Base-by-base conservation (phyloP, 805 yeast genomes). In the Candida mattraensis region DNA sequence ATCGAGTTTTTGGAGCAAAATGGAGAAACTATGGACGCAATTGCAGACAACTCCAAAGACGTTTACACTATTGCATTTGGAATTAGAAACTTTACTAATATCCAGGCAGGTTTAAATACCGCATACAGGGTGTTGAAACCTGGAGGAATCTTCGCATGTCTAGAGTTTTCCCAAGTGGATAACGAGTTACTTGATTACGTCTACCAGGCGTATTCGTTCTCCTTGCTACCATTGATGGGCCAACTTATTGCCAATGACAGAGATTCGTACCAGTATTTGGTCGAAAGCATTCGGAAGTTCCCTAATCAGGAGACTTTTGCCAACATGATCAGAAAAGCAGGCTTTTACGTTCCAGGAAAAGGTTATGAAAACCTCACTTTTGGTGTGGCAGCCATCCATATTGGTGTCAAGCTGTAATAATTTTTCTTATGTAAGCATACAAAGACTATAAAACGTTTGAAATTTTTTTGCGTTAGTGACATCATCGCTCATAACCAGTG, bases 41-140 rank as follows among this genome's bases (percentile, higher is more conserved):
- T 93, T 47, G 83, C 80, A 30, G 88, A 83, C 53, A 80, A 83
- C 59, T 86, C 96, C 6, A 91, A 88, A 66, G 99, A 93, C 59
- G 80, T 93, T 33, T 93, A 93, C 64, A 93, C 99, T 3, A 88
- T 93, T 51, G 95, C 97, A 3, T 93, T 93, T 61, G 99, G 99
- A 41, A 93, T 93, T 66, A 79, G 99, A 64, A 93, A 93, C 64
- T 93, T 94, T 64, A 93, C 99, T 39, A 74, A 93, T 60, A 81
- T 93, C 52, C 96, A 89, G 63, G 88, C 87, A 5, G 99, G 98
- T 18, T 72, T 93, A 53, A 74, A 85, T 51, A 83, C 97, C n/a
- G 99, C 99, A 21, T 84, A 91, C 67, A 76, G 99, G 52, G 95
- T 91, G 19, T 76, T 93, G 58, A 87, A 83, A 63, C 98, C 98